Conservation (phyloP, 2,329 filamentous ascomycete genomes). For the Cladosporium sp. region DNA sequence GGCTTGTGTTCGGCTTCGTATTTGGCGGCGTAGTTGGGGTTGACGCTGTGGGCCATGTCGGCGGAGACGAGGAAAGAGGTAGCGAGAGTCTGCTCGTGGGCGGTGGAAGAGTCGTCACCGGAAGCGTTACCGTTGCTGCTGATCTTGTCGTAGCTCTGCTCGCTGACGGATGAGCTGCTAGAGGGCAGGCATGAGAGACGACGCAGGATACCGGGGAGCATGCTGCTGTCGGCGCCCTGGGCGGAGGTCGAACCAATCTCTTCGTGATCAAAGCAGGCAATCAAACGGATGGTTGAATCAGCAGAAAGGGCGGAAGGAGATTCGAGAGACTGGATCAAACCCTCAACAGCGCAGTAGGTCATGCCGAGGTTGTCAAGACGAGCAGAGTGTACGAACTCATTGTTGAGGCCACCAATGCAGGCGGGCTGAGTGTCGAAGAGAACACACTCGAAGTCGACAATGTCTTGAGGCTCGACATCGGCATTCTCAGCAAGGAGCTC, state of each 20-base stretch:
- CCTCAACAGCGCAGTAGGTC: slow-evolving; percentile 88
- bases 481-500: slow-evolving; percentile 81
- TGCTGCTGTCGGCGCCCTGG: slow-evolving; percentile 90
- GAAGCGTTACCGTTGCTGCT: slow-evolving; percentile 28
- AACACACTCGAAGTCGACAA: slow-evolving; percentile 94
- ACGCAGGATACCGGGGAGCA: slow-evolving; percentile 82
- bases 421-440: slow-evolving; percentile 94
- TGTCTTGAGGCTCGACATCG: slow-evolving; percentile 65
- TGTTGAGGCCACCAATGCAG: slow-evolving; percentile 81
- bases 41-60: slow-evolving; percentile 95
- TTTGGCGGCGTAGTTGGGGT: slow-evolving; percentile 91
- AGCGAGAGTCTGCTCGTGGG: slow-evolving; percentile 88
- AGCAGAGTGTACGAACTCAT: slow-evolving; percentile 96
- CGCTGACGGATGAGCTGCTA: slow-evolving; percentile 56
- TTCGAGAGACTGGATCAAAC: slow-evolving; percentile 76
- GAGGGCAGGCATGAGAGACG: slow-evolving; percentile 79
- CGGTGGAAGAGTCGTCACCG: slow-evolving; percentile 67
- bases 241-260: slow-evolving; percentile 92
- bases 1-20: slow-evolving; percentile 90
- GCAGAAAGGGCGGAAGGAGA: slow-evolving; percentile 65
- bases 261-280: slow-evolving; percentile 95
- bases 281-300: slow-evolving; percentile 82
- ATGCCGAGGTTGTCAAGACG: slow-evolving; percentile 94
- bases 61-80: slow-evolving; percentile 93
- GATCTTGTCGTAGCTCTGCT: slow-evolving; percentile 65